A percentile compares a stretch with the other conserved stretches of the same genome.
Evolutionary conservation across 2,329 filamentous ascomycete species (phyloP).

Genomic region (Alternaria rosae): DNA sequence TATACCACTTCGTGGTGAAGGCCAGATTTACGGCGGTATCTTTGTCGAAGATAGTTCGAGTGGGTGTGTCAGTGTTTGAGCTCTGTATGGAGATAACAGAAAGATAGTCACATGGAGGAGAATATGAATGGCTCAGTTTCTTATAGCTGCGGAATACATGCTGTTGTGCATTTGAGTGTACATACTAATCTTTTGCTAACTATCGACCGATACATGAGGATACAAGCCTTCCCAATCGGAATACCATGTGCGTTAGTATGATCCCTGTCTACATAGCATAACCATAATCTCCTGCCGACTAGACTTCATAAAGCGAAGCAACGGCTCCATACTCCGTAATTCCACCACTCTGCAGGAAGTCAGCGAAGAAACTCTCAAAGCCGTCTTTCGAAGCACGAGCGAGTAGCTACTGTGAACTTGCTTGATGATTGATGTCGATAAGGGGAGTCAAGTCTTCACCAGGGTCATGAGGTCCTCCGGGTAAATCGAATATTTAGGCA

Average conservation of each 20-base stretch:
- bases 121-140: too few species aligned
- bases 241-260: too few species aligned
- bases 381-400: not conserved
- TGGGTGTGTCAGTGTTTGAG: slow-evolving; percentile 31
- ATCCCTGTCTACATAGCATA: too few species aligned
- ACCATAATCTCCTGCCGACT: not conserved
- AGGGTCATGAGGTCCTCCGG: too few species aligned
- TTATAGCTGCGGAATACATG: too few species aligned
- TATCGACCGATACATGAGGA: too few species aligned
- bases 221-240: too few species aligned
- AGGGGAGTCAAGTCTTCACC: too few species aligned
- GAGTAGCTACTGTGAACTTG: too few species aligned
- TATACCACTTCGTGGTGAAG: slow-evolving; percentile 25
- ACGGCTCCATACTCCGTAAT: not conserved
- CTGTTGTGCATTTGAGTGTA: too few species aligned
- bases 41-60: slow-evolving; percentile 39
- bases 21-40: slow-evolving; percentile 41
- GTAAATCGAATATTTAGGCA: not conserved
- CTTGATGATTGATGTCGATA: too few species aligned
- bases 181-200: too few species aligned
- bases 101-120: not conserved
- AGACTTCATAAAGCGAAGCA: not conserved
- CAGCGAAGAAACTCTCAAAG: not conserved
- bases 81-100: not conserved
- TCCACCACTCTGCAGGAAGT: not conserved